A percentile compares a stretch with the other conserved stretches of the same genome.
Evolutionary conservation across 805 yeast genomes (phyloP).

Genomic region (Monosporozyma siamensis): DNA sequence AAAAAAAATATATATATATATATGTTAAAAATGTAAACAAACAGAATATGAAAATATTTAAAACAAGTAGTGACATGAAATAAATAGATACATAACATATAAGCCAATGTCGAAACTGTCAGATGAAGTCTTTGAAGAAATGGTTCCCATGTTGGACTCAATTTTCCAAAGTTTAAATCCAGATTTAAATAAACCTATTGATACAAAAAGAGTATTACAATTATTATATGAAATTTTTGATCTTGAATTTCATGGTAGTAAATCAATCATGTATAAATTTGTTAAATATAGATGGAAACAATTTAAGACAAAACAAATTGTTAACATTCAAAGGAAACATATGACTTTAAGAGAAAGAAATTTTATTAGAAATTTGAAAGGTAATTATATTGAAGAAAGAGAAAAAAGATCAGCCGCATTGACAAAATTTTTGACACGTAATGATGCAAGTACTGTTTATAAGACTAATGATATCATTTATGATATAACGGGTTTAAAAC

Average conservation of each 20-base stretch:
- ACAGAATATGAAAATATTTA: too few species aligned
- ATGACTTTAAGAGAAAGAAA: neutral
- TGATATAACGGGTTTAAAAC: neutral
- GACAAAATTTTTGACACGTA: too few species aligned
- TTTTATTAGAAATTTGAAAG: conserved; percentile 1
- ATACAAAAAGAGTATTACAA: conserved; percentile 43
- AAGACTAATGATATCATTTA: neutral
- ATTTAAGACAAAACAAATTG: neutral
- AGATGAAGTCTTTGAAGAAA: neutral
- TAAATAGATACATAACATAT: too few species aligned
- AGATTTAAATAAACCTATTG: neutral
- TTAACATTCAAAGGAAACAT: conserved; percentile 15
- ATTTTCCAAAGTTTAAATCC: neutral
- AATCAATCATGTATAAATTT: neutral
- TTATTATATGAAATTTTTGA: conserved; percentile 42
- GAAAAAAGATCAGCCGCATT: too few species aligned
- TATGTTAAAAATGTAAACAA: too few species aligned
- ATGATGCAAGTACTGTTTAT: too few species aligned
- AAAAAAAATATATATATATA: too few species aligned
- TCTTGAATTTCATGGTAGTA: conserved; percentile 35
- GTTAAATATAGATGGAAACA: neutral
- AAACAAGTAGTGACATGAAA: too few species aligned
- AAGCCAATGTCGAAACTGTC: too few species aligned
- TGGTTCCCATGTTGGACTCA: conserved; percentile 5
- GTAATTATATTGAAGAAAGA: neutral